Evolutionary conservation across 2,329 filamentous ascomycete species (phyloP).

Genomic region (Cercospora nicotianae): DNA sequence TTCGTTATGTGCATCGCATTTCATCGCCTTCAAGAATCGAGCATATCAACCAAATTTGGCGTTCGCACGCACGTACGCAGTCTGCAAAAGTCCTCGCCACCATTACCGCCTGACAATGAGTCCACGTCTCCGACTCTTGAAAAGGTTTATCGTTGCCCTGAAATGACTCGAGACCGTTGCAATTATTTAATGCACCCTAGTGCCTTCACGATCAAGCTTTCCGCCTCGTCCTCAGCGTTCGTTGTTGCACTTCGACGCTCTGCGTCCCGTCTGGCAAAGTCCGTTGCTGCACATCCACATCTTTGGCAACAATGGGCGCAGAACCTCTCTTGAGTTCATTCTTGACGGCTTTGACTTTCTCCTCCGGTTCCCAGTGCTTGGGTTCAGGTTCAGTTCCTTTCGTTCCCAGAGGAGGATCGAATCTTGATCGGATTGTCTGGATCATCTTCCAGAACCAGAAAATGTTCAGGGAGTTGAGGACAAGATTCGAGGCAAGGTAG

Average conservation of each 20-base stretch:
- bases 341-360: constrained; percentile 23
- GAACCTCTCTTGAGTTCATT: background rate
- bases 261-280: constrained; percentile 23
- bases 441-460: constrained; percentile 91
- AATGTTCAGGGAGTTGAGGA: constrained; percentile 74
- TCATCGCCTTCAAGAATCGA: background rate
- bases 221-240: constrained; percentile 27
- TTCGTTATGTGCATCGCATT: background rate
- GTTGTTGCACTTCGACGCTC: constrained; percentile 24
- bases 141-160: background rate
- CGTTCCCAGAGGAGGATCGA: constrained; percentile 58
- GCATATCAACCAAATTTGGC: background rate
- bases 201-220: constrained; percentile 22
- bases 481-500: constrained; percentile 70
- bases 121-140: background rate
- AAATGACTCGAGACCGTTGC: background rate
- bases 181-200: background rate
- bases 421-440: constrained; percentile 72
- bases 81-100: background rate
- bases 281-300: constrained; percentile 18
- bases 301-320: constrained; percentile 27
- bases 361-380: constrained; percentile 31
- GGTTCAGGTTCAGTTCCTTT: constrained; percentile 36
- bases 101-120: background rate
- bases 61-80: background rate